Percentiles rank a stretch among this genome's conserved stretches.
Evolutionary conservation across 2,329 filamentous ascomycete species (phyloP).

Genomic region (Botrytis tulipae): DNA sequence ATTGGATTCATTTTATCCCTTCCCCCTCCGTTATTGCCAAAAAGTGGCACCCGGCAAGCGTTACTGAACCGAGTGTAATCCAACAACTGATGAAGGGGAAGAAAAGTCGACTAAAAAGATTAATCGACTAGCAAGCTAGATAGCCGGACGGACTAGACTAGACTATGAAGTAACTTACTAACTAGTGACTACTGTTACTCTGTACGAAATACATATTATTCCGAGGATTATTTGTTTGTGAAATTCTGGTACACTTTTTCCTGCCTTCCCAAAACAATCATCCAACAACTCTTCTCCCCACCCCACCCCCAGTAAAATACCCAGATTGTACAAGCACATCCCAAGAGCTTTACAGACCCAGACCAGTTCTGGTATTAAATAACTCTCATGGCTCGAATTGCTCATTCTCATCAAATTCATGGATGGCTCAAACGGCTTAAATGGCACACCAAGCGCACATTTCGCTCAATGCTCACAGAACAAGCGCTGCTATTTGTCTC

Average conservation of each 20-base stretch:
- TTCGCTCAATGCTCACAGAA: conserved; percentile 23
- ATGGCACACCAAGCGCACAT: conserved; percentile 23
- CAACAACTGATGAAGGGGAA: conserved; percentile 15
- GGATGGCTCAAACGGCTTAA: conserved; percentile 14
- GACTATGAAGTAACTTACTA: neutral
- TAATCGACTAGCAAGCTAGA: conserved; percentile 2
- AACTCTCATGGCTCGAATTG: neutral
- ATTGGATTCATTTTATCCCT: conserved; percentile 16
- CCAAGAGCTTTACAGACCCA: conserved; percentile 7
- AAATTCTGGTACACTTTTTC: conserved; percentile 1
- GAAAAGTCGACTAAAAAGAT: conserved; percentile 6
- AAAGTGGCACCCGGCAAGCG: conserved; percentile 19
- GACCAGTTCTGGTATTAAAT: conserved; percentile 15
- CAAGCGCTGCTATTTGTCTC: conserved; percentile 24
- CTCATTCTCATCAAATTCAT: conserved; percentile 8
- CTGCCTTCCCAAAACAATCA: conserved; percentile 9
- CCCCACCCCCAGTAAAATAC: conserved; percentile 17
- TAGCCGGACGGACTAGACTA: conserved; percentile 15
- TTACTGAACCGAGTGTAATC: conserved; percentile 15
- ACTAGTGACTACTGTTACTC: neutral
- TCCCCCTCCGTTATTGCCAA: conserved; percentile 7
- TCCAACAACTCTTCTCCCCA: conserved; percentile 16
- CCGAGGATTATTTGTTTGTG: conserved; percentile 1
- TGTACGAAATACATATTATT: conserved; percentile 7
- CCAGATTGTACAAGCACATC: conserved; percentile 15